Evolutionary conservation across 805 yeast genomes (phyloP).

Genomic region (Spathaspora gorwiae): DNA sequence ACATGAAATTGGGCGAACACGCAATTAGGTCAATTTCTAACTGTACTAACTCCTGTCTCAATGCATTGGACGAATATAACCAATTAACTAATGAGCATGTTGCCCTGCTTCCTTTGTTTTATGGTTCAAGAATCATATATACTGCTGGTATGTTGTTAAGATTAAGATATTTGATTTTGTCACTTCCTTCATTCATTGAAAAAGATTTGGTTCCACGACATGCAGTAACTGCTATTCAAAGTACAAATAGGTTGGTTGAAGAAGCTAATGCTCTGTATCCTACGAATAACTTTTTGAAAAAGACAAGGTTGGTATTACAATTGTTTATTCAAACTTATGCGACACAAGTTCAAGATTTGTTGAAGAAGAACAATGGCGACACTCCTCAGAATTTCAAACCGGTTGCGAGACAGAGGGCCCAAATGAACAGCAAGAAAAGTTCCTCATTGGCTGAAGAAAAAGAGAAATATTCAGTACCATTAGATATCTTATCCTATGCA

Average conservation of each 20-base stretch:
- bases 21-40: constrained; percentile 42
- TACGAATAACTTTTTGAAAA: constrained; percentile 47
- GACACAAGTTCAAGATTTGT: constrained; percentile 42
- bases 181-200: constrained; percentile 44
- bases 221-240: constrained; percentile 34
- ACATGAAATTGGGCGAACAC: constrained; percentile 15
- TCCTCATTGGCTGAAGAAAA: background rate
- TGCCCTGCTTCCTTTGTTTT: constrained; percentile 54
- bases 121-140: constrained; percentile 54
- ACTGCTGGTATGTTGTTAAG: constrained; percentile 62
- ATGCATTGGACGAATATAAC: constrained; percentile 46
- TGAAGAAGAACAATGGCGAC: constrained; percentile 18
- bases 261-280: constrained; percentile 24
- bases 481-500: constrained; percentile 40
- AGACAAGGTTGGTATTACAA: constrained; percentile 52
- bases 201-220: constrained; percentile 45
- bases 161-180: constrained; percentile 50
- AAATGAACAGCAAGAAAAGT: constrained; percentile 13
- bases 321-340: constrained; percentile 60
- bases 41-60: constrained; percentile 52
- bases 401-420: constrained; percentile 12
- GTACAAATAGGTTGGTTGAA: constrained; percentile 21
- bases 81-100: constrained; percentile 42
- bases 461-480: constrained; percentile 17
- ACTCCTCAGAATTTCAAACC: constrained; percentile 18